Conservation (phyloP, 2,329 filamentous ascomycete genomes). For the Amauroascus niger region DNA sequence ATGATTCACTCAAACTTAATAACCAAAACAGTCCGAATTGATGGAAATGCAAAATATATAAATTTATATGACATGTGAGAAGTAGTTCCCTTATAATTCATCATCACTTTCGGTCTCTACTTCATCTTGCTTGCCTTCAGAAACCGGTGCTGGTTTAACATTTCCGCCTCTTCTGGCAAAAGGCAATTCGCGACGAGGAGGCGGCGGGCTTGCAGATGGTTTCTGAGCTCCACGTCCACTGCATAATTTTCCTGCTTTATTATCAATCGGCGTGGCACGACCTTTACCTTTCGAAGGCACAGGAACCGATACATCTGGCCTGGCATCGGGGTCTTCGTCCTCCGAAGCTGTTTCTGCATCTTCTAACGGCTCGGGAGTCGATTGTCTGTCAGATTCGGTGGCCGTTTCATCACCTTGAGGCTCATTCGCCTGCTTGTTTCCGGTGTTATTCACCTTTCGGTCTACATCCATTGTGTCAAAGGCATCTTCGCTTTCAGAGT, state of each 20-base stretch:
- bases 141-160: constrained; percentile 7
- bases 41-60: neutral
- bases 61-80: neutral
- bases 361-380: constrained; percentile 28
- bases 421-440: neutral
- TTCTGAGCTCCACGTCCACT: neutral
- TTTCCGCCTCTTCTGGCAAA: constrained; percentile 25
- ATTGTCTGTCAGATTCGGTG: constrained; percentile 22
- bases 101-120: constrained; percentile 33
- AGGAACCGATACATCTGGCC: neutral
- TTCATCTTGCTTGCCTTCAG: constrained; percentile 12
- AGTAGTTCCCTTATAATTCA: constrained; percentile 26
- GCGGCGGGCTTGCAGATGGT: constrained; percentile 23
- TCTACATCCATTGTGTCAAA: constrained; percentile 34
- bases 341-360: constrained; percentile 28
- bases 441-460: constrained; percentile 11
- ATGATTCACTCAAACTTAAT: neutral
- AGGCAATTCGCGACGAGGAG: constrained; percentile 36
- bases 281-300: neutral
- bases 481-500: constrained; percentile 26
- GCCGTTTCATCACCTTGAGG: constrained; percentile 8
- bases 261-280: neutral
- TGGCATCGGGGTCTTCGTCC: constrained; percentile 16
- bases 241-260: neutral
- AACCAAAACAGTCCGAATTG: neutral